A percentile compares a stretch with the other conserved stretches of the same genome.
phyloP scores from a whole-genome alignment of 352 stramenopile species.

The Pythium aristosporum region DNA sequence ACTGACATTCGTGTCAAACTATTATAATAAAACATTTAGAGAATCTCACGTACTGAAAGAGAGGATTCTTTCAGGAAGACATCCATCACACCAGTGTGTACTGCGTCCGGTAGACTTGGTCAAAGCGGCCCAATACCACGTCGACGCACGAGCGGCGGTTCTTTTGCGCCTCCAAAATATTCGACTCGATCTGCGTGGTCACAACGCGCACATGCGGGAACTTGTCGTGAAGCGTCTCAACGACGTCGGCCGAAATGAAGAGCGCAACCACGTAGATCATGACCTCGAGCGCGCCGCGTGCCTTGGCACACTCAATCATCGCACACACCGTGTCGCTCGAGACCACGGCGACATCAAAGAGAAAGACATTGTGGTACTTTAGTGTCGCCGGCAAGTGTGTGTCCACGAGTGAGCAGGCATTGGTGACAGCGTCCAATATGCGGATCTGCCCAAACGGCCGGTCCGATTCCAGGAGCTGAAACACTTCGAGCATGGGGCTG shows the following conservation, averaged over 20 bases:
- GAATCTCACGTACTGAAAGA: neutral
- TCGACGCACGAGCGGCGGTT: constrained; percentile 24
- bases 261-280: constrained; percentile 53
- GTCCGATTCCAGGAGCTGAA: constrained; percentile 23
- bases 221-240: constrained; percentile 31
- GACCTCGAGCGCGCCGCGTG: constrained; percentile 42
- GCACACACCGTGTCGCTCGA: constrained; percentile 32
- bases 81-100: constrained; percentile 17
- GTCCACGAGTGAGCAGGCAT: constrained; percentile 9
- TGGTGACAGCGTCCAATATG: neutral
- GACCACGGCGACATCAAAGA: constrained; percentile 44
- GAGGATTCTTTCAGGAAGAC: neutral
- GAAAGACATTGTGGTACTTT: constrained; percentile 58
- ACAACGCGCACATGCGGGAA: constrained; percentile 39
- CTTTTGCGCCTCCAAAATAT: constrained; percentile 19
- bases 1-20: no score
- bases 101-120: constrained; percentile 28
- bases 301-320: constrained; percentile 38
- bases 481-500: constrained; percentile 31
- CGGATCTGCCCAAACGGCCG: constrained; percentile 20
- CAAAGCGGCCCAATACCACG: constrained; percentile 25
- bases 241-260: constrained; percentile 36
- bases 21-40: no score
- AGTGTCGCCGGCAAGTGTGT: constrained; percentile 31
- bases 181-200: constrained; percentile 27